Base-by-base conservation (phyloP, 2,329 filamentous ascomycete genomes). In the Colletotrichum godetiae region DNA sequence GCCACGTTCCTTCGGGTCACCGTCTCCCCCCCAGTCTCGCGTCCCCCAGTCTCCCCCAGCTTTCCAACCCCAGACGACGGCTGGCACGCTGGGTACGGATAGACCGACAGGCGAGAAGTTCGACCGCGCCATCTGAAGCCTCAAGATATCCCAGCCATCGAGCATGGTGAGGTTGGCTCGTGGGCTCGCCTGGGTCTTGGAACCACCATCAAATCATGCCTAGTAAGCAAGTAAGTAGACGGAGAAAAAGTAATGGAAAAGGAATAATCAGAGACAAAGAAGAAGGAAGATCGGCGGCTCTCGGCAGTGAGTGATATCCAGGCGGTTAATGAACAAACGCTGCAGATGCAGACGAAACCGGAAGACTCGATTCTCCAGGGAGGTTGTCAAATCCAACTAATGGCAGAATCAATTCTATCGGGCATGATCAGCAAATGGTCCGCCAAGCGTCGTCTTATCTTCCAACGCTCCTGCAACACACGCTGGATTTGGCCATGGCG, bases 1-100 rank as follows among this genome's bases (percentile, higher is more conserved):
- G 59, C 53, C 69, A 72, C 53, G 59, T 63, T 68, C 64, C 2
- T 63, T 24, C 27, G 57, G 49, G 27, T 58, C 57, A 27, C n/a
- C 27, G 22, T 37, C 60, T 19, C 35, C 24, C 24, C 12, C 33
- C 56, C 24, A 7, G 35, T 37, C 35, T 37, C 35, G 35, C 35
- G 35, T 33, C 19, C 56, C 27, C 35, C 27, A 29, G 12, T 29
- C 37, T 33, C 33, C 49, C 15, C 57, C 53, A 49, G 42, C 42
- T 49, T 49, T 24, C 29, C 12, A 71, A 33, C 64, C 57, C 64
- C 57, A 72, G 57, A 42, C 46, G 61, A 57, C 1, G 35, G 57
- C 58, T 52, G 63, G 24, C 33, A 35, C 49, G n/a, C 31, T 64
- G 6, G 24, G 46, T 57, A 27, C 27, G 15, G 31, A 29, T 31